Evolutionary conservation across 1,284 basidiomycete species (phyloP).

Genomic region (Heliocybe sulcata): DNA sequence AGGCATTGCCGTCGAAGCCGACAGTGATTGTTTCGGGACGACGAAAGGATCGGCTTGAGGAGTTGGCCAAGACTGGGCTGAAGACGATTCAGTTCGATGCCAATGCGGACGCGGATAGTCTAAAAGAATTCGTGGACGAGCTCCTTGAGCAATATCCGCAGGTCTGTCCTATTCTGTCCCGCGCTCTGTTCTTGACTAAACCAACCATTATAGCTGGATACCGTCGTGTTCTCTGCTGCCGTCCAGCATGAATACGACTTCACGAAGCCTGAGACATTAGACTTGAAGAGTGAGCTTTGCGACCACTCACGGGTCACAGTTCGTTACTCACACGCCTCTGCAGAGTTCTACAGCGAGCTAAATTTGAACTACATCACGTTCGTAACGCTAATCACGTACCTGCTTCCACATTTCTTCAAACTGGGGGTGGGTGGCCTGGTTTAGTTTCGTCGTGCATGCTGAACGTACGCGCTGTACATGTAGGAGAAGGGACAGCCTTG

Average conservation of each 20-base stretch:
- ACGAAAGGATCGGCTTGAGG: constrained; percentile 42
- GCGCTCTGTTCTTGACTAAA: background rate
- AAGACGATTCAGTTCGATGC: constrained; percentile 37
- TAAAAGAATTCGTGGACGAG: constrained; percentile 33
- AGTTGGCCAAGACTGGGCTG: constrained; percentile 30
- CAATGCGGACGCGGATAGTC: constrained; percentile 25
- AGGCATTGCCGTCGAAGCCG: constrained; percentile 40
- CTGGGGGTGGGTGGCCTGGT: constrained; percentile 38
- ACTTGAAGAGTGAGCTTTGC: constrained; percentile 35
- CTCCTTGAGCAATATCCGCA: constrained; percentile 38
- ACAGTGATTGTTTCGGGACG: constrained; percentile 50
- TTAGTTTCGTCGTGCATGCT: no score
- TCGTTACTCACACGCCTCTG: background rate
- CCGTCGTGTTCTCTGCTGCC: constrained; percentile 39
- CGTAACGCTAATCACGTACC: constrained; percentile 39
- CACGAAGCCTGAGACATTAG: constrained; percentile 35
- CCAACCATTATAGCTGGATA: constrained; percentile 37
- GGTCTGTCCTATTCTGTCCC: constrained; percentile 21
- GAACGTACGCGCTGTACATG: background rate
- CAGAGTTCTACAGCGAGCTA: constrained; percentile 42
- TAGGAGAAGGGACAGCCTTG: constrained; percentile 36
- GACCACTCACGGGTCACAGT: background rate
- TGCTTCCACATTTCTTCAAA: constrained; percentile 51
- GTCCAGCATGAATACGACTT: constrained; percentile 48
- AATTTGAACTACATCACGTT: constrained; percentile 51